Base-by-base conservation (phyloP, 2,329 filamentous ascomycete species). In the Colletotrichum tofieldiae region DNA sequence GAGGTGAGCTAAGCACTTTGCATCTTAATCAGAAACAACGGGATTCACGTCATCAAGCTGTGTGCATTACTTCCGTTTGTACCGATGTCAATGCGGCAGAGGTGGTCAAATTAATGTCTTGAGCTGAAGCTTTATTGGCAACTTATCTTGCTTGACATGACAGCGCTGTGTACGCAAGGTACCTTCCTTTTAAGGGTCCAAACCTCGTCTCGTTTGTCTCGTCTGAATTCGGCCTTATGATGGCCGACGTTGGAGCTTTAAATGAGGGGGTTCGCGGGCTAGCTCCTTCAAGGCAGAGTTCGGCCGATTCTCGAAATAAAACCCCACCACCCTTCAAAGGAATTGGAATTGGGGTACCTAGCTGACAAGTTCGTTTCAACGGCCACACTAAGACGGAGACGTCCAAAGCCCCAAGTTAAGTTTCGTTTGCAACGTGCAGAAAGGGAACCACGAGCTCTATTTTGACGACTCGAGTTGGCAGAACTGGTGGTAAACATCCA, bases 1-100 rank as follows among this genome's bases (percentile, higher is more conserved):
- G 51, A 45, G 55, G 58, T 39, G 45, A 63, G 58, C 69, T 20
- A 39, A 71, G 45, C 39, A 52, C 69, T 68, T 52, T 68, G 58
- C 65, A 72, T 69, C 51, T 52, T 69, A 64, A 72, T 59, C 58
- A 63, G 29, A 62, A 68, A 58, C 16, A 41, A 47, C 59, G 37
- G 45, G 56, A 58, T 14, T 35, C 16, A 52, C 43, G 26, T 52
- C 37, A 23, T 23, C 18, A 12, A 64, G 12, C 23, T 64, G 47
- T 43, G 47, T 43, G 5, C 11, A 29, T 64, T 37, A 9, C 8
- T 37, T 43, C 23, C 3, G n/a, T 23, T 43, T 39, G 12, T 49
- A 26, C 23, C 18, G 35, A 12, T 58, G n/a, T 8, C 55, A 32
- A 7, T 5, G 12, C 14, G 8, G 39, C 37, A 32, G 5, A 29